Base-by-base conservation (phyloP, 345 rosid species). In the Noccaea bulbosa region DNA sequence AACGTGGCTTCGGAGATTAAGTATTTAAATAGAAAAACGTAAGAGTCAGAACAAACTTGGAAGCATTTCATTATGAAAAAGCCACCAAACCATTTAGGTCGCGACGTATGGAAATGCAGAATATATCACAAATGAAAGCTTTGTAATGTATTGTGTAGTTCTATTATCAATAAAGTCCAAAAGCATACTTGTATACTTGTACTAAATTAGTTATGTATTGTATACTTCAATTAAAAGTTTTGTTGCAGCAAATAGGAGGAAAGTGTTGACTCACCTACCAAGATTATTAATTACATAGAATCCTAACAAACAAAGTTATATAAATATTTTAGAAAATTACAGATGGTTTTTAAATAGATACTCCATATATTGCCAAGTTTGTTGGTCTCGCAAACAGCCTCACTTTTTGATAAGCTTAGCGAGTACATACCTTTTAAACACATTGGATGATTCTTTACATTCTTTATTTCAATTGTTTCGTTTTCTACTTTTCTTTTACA, bases 211-310 rank as follows among this genome's bases (percentile, higher is more conserved):
- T 27, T 2, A 27, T 27, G 30, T 27, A 27, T 2, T 27, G 46
- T 20, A 38, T 38, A 38, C 16, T 37, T 37, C 15, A 17, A 11
- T 39, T 62, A 22, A 35, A 33, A 46, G 15, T 9, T 30, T 67
- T 54, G 51, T 30, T 60, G 70, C 73, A 62, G 58, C 78, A 60
- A 75, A 62, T 75, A 37, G 65, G 69, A 69, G 30, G 30, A 37
- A 35, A 16, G 57, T 46, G 74, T 75, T 69, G 79, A 75, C 79
- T 69, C 38, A 68, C 69, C 70, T 62, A 62, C 70, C 74, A 69
- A 45, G 4, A 54, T 37, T 37, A 46, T 37, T 37, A 46, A 11
- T 37, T 53, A 68, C 58, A 75, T 30, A 51, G 6, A 57, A 46
- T 41, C 38, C 11, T 62, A 75, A 45, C 78, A 61, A 35, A 60